A percentile compares a stretch with the other conserved stretches of the same genome.
Evolutionary conservation across 331 rosid genomes (phyloP).

Genomic region (Telfairia occidentalis): DNA sequence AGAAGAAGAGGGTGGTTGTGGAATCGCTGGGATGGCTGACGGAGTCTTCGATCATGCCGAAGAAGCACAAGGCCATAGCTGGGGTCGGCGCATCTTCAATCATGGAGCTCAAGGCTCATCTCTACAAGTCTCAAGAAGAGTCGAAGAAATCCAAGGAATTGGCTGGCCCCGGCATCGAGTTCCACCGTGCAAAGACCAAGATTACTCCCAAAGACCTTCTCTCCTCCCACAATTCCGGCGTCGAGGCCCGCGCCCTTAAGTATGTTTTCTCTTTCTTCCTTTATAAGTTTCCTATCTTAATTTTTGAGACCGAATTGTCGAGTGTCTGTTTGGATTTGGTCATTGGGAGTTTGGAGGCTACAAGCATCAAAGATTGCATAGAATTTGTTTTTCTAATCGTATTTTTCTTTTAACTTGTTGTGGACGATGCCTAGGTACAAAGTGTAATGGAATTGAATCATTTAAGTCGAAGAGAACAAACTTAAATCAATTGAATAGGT

Average conservation of each 20-base stretch:
- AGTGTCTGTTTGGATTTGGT: background rate
- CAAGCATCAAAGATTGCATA: too few species aligned
- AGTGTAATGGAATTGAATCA: background rate
- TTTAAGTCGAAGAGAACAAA: background rate
- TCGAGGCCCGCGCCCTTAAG: conserved; percentile 65
- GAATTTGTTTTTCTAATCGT: background rate
- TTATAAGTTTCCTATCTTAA: background rate
- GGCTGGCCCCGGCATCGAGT: conserved; percentile 38
- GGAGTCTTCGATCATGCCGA: conserved; percentile 88
- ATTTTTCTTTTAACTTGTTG: background rate
- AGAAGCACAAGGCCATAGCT: conserved; percentile 63
- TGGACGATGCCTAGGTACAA: background rate
- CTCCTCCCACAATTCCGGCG: conserved; percentile 67
- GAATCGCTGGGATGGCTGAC: conserved; percentile 98
- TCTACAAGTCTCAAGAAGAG: conserved; percentile 78
- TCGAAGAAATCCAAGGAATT: conserved; percentile 60
- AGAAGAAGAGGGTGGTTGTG: conserved; percentile 42
- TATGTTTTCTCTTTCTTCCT: background rate
- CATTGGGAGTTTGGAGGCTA: background rate
- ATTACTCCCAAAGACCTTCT: conserved; percentile 30
- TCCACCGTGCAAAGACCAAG: conserved; percentile 64
- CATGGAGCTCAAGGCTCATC: conserved; percentile 81
- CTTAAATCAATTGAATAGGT: background rate
- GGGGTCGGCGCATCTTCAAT: conserved; percentile 88
- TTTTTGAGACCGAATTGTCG: background rate